These are phyloP conservation scores for Penicillium arizonense DNA, from an alignment of 495 filamentous ascomycete species.

Conservation along the genomic window DNA sequence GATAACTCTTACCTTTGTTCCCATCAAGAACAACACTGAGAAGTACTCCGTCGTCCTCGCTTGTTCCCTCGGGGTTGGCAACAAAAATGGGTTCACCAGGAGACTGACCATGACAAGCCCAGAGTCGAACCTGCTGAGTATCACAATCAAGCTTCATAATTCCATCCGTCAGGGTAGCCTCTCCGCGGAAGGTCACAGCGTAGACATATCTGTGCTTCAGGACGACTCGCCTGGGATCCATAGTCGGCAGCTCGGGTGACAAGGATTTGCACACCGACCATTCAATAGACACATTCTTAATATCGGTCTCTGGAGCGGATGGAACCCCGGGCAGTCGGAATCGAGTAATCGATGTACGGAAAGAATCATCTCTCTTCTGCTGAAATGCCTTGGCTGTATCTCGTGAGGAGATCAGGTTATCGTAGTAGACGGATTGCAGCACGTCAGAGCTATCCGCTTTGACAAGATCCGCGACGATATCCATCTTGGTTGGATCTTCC, in stretches of 20 bases:
- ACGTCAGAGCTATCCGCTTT: constrained; percentile 54
- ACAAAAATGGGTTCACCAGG: constrained; percentile 78
- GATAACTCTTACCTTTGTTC: constrained; percentile 57
- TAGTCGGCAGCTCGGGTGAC: constrained; percentile 61
- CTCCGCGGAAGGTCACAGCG: constrained; percentile 52
- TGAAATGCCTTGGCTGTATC: constrained; percentile 26
- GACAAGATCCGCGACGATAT: constrained; percentile 59
- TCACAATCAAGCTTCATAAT: constrained; percentile 67
- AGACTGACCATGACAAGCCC: constrained; percentile 60
- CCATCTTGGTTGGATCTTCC: constrained; percentile 32
- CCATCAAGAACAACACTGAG: constrained; percentile 74
- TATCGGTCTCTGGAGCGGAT: constrained; percentile 4
- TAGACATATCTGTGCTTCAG: constrained; percentile 65
- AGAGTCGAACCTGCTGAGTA: constrained; percentile 48
- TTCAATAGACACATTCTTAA: constrained; percentile 26
- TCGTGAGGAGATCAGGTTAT: constrained; percentile 52
- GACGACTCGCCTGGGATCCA: constrained; percentile 59
- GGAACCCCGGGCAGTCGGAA: constrained; percentile 47
- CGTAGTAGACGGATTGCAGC: constrained; percentile 52
- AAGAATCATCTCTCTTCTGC: constrained; percentile 25
- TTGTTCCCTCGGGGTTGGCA: constrained; percentile 35
- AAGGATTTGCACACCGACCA: constrained; percentile 32
- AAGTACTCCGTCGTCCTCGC: constrained; percentile 68
- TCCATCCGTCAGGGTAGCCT: constrained; percentile 61
- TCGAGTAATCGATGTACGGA: constrained; percentile 40